These are phyloP conservation scores for Bidens hawaiensis DNA, from an alignment of 140 eudicot genomes.

Conservation along the genomic window DNA sequence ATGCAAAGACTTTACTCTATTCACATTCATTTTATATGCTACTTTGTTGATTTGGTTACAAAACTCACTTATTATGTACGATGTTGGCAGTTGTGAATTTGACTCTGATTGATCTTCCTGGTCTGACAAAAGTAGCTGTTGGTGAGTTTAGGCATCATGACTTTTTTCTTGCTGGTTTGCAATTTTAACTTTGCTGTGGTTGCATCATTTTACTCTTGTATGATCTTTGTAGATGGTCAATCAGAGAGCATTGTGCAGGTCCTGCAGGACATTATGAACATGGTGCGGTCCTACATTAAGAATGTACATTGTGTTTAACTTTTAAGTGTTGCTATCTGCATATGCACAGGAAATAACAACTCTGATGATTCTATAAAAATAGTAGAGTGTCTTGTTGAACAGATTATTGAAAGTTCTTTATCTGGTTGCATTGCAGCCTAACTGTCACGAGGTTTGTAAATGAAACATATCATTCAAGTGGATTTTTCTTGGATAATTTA, in stretches of 20 bases:
- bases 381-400: conserved; percentile 2
- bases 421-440: conserved; percentile 69
- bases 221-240: conserved; percentile 69
- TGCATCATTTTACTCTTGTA: conserved; percentile 14
- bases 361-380: neutral
- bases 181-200: neutral
- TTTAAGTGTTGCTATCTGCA: neutral
- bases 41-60: no score
- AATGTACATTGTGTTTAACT: conserved; percentile 44
- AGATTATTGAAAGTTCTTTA: conserved; percentile 7
- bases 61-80: conserved; percentile 25
- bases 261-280: conserved; percentile 83
- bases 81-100: conserved; percentile 84
- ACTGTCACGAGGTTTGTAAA: conserved; percentile 79
- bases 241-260: conserved; percentile 81
- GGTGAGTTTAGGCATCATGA: conserved; percentile 54
- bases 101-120: conserved; percentile 97
- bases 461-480: neutral
- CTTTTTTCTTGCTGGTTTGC: neutral
- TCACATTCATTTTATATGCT: no score
- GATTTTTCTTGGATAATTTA: neutral
- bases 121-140: conserved; percentile 96
- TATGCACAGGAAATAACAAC: neutral
- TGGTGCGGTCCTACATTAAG: conserved; percentile 93
- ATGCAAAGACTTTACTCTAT: no score